A percentile compares a stretch with the other conserved stretches of the same genome.
phyloP scores from a whole-genome alignment of 495 filamentous ascomycete species.

The Xeromyces bisporus region DNA sequence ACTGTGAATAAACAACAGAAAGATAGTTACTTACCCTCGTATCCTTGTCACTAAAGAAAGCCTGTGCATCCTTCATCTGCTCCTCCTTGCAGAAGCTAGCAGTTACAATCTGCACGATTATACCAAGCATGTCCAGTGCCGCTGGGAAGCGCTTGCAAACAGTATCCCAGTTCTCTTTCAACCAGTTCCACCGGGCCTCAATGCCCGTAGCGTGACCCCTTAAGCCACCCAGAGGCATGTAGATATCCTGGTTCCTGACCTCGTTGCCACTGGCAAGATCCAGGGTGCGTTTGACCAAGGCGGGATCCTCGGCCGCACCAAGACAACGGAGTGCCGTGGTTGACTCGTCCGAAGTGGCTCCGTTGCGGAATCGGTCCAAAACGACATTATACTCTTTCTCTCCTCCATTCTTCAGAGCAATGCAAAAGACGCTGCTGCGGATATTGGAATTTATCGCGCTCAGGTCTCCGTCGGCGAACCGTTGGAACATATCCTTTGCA shows the following conservation, averaged over 20 bases:
- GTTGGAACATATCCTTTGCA: constrained; percentile 47
- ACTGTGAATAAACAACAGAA: not conserved
- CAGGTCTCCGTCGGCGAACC: constrained; percentile 39
- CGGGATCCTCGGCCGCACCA: constrained; percentile 58
- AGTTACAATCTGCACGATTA: constrained; percentile 69
- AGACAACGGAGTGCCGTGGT: constrained; percentile 85
- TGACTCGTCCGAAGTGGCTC: constrained; percentile 81
- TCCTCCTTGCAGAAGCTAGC: constrained; percentile 61
- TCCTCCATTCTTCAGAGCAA: constrained; percentile 43
- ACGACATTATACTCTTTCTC: constrained; percentile 54
- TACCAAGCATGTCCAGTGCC: constrained; percentile 66
- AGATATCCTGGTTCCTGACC: constrained; percentile 93
- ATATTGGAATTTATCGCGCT: constrained; percentile 52
- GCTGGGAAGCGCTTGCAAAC: constrained; percentile 64
- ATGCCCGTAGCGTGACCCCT: constrained; percentile 64
- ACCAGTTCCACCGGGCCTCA: constrained; percentile 64
- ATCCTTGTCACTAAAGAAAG: constrained; percentile 65
- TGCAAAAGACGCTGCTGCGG: constrained; percentile 43
- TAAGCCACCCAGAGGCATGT: constrained; percentile 67
- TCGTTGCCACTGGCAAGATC: constrained; percentile 57
- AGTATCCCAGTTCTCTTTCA: constrained; percentile 72
- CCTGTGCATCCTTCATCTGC: constrained; percentile 56
- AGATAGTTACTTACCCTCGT: constrained; percentile 42
- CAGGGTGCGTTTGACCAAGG: constrained; percentile 69
- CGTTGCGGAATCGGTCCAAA: constrained; percentile 65